phyloP scores from a whole-genome alignment of 225 moss, liverwort and hornwort species.

The Antitrichia curtipendula region DNA sequence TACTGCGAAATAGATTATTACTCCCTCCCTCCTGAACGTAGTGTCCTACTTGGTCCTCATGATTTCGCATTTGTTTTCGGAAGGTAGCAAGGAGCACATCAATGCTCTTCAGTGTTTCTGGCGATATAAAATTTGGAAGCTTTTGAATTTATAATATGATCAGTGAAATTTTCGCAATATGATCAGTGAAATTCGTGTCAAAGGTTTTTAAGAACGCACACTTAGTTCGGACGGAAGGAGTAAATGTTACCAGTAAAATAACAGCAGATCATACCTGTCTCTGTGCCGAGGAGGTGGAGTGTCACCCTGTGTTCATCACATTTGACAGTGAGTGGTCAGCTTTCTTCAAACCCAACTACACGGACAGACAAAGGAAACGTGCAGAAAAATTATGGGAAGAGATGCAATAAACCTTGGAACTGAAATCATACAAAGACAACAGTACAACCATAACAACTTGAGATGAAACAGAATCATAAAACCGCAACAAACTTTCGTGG shows the following conservation, averaged over 20 bases:
- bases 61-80: too few relatives aligned
- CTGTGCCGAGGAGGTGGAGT: slow-evolving; percentile 45
- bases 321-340: neutral
- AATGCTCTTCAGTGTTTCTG: neutral
- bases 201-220: too few relatives aligned
- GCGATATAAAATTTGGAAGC: neutral
- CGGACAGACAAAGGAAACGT: neutral
- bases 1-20: neutral
- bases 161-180: too few relatives aligned
- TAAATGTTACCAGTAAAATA: neutral
- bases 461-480: neutral
- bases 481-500: neutral
- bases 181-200: neutral
- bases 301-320: slow-evolving; percentile 22
- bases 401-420: neutral
- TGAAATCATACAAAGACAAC: neutral
- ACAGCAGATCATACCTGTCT: slow-evolving; percentile 9
- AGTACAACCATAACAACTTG: neutral
- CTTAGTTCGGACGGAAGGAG: neutral
- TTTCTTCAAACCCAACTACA: neutral
- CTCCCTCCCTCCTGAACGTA: too few relatives aligned
- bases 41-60: neutral
- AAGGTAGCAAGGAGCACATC: neutral
- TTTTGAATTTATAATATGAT: neutral
- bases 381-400: neutral